A percentile compares a stretch with the other conserved stretches of the same genome.
These are phyloP conservation scores for Paramarasmius palmivorus DNA, from an alignment of 1,284 basidiomycete species.

Conservation along the genomic window DNA sequence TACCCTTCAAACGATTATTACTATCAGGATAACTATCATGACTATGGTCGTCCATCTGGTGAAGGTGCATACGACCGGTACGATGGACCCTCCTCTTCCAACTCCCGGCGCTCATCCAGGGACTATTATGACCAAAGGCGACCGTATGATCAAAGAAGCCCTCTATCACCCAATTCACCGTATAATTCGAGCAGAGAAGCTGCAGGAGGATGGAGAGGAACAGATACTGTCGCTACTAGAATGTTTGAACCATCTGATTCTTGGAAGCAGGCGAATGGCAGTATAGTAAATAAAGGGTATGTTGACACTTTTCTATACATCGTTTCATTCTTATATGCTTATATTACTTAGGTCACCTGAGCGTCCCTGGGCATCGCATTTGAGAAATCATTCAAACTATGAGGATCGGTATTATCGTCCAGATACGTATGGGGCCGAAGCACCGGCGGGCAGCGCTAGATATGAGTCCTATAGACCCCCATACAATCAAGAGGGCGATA, in stretches of 20 bases:
- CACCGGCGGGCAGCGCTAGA: constrained; percentile 27
- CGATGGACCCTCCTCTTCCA: constrained; percentile 7
- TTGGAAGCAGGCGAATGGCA: constrained; percentile 63
- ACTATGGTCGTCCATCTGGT: constrained; percentile 9
- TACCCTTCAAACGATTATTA: constrained; percentile 1
- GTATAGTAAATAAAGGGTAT: constrained; percentile 31
- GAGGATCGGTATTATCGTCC: constrained; percentile 19
- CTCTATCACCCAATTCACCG: constrained; percentile 21
- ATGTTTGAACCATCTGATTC: constrained; percentile 70
- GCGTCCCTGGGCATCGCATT: constrained; percentile 4
- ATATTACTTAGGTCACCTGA: neutral
- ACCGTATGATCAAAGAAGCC: constrained; percentile 1
- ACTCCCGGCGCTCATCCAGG: constrained; percentile 1
- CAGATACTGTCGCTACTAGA: constrained; percentile 42
- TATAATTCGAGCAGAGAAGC: constrained; percentile 9
- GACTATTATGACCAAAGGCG: constrained; percentile 6
- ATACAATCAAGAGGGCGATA: constrained; percentile 33
- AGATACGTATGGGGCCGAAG: neutral
- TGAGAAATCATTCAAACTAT: constrained; percentile 26
- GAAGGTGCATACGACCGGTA: constrained; percentile 13
- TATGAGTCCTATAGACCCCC: constrained; percentile 46
- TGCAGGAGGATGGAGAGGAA: constrained; percentile 7
- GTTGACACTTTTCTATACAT: constrained; percentile 18
- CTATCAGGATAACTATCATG: constrained; percentile 7
- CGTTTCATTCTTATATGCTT: constrained; percentile 1